A percentile compares a stretch with the other conserved stretches of the same genome.
These are phyloP conservation scores for Limnanthes douglasii DNA, from an alignment of 345 rosid species.

Conservation along the genomic window DNA sequence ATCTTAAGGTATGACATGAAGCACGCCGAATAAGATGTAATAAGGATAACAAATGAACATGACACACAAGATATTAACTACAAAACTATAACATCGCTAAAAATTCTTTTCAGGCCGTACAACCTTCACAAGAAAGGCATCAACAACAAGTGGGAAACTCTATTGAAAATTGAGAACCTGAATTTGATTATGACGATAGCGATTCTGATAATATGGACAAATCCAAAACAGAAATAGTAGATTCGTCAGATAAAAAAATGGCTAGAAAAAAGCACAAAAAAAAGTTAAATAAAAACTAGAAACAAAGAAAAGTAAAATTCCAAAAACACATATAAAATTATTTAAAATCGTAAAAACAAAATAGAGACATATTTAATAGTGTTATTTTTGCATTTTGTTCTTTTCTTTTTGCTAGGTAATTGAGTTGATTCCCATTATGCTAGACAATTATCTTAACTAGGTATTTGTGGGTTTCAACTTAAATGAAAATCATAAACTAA, in stretches of 20 bases:
- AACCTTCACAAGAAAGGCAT: slow-evolving; percentile 18
- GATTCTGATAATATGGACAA: slow-evolving; percentile 23
- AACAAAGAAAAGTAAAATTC: slow-evolving; percentile 82
- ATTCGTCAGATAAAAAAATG: slow-evolving; percentile 41
- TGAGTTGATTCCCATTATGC: no score
- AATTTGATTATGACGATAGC: slow-evolving; percentile 13
- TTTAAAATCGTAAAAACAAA: slow-evolving; percentile 58
- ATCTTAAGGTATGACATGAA: slow-evolving; percentile 58
- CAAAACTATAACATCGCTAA: slow-evolving; percentile 76
- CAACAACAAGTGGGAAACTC: slow-evolving; percentile 9
- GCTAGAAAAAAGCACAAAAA: slow-evolving; percentile 92
- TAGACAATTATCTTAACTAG: no score
- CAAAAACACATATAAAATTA: slow-evolving; percentile 70
- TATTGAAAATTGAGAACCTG: slow-evolving; percentile 7
- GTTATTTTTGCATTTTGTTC: no score
- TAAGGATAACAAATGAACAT: slow-evolving; percentile 52
- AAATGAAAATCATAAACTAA: no score
- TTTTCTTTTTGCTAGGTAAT: no score
- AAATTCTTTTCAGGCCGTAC: slow-evolving; percentile 52
- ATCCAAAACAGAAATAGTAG: slow-evolving; percentile 22
- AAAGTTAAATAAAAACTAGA: slow-evolving; percentile 89
- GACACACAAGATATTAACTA: slow-evolving; percentile 68
- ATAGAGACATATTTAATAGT: no score
- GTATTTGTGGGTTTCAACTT: no score
- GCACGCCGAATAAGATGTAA: slow-evolving; percentile 64